Evolutionary conservation across 129 eudicot species (phyloP).

Genomic region (Flaveria trinervia): DNA sequence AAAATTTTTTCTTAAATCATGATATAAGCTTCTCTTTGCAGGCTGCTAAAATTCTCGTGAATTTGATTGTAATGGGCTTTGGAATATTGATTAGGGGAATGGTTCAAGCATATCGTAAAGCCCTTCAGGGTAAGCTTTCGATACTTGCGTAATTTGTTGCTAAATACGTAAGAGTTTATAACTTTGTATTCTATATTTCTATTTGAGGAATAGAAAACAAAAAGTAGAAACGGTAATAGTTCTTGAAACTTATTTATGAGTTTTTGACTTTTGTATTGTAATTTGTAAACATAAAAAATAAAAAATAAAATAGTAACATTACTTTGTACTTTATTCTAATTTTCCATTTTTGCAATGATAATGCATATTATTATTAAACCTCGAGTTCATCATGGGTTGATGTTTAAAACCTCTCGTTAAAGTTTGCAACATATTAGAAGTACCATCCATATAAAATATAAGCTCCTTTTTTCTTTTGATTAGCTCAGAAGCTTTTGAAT

Average conservation of each 20-base stretch:
- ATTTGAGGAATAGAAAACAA: neutral
- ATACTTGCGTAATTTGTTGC: neutral
- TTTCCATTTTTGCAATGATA: too few relatives aligned
- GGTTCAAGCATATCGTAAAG: constrained; percentile 79
- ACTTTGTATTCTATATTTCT: neutral
- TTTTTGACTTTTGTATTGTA: neutral
- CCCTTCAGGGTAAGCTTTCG: constrained; percentile 57
- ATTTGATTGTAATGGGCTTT: constrained; percentile 66
- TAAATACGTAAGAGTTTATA: neutral
- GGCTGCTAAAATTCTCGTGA: constrained; percentile 78
- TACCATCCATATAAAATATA: neutral
- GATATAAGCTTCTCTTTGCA: constrained; percentile 24
- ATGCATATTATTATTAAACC: neutral
- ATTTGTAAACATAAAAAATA: too few relatives aligned
- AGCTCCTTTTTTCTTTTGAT: too few relatives aligned
- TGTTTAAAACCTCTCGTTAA: neutral
- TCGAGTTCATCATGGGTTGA: neutral
- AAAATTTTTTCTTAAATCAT: neutral
- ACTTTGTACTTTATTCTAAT: too few relatives aligned
- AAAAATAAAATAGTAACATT: too few relatives aligned
- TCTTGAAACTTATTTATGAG: neutral
- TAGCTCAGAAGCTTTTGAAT: neutral
- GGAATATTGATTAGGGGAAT: constrained; percentile 71
- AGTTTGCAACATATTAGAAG: neutral
- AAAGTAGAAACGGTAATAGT: too few relatives aligned